Base-by-base conservation (phyloP, 2,329 filamentous ascomycete genomes). In the Pseudogymnoascus sp. region DNA sequence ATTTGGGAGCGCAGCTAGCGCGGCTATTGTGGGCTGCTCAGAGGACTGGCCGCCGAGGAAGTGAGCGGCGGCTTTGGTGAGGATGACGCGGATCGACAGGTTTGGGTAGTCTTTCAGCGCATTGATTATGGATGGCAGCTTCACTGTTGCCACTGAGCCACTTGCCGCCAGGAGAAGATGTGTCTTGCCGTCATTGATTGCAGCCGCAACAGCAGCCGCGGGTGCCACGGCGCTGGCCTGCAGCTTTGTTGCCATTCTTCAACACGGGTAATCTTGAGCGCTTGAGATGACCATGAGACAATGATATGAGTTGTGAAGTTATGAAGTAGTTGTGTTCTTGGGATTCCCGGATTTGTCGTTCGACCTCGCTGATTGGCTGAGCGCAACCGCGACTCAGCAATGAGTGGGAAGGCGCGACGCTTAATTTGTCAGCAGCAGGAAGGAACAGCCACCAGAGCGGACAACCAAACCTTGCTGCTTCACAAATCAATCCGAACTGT, bases 91-190 rank as follows among this genome's bases (percentile, higher is more conserved):
- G 73, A 98, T 91, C 8, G 90, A 91, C 63, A 97, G 79, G 59
- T 77, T 67, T 6, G 66, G 50, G 65, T 82, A 72, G 67, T 60
- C 33, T 40, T 73, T 70, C 3, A 93, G 81, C 1, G 85, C 80
- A 16, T 76, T 71, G 64, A 89, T 79, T 67, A 93, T 90, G 40
- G 83, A 78, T 1, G 86, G 86, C 2, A 91, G 78, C 73, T 97
- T 97, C 71, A 96, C 96, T 6, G 90, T 91, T 12, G 93, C 93
- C n/a, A 96, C 91, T 0, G 89, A 88, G 59, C 88, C 88, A 33
- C 82, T 87, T 40, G 85, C 84, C 38, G 84, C 85, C 43, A 91
- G 80, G 14, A 91, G 79, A 61, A 89, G 78, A 71, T 89, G 86
- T 11, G 75, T 76, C 70, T 84, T 85, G 16, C 75, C 74, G 69